Percentiles rank a stretch among this genome's conserved stretches.
These are phyloP conservation scores for Excoecaria cochinchinensis DNA, from an alignment of 345 rosid species.

Conservation along the genomic window DNA sequence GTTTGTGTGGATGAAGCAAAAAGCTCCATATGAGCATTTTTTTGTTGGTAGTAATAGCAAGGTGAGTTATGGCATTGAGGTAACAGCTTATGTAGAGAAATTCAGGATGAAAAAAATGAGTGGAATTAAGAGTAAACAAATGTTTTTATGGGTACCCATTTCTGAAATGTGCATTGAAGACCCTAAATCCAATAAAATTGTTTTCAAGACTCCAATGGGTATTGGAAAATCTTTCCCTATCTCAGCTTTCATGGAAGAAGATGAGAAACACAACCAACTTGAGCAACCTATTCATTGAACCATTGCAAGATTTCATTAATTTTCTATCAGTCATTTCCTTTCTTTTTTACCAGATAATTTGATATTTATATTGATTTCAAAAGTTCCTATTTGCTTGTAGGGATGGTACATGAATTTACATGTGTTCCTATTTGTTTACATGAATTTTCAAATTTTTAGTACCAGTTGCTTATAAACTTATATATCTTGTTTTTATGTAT, in stretches of 20 bases:
- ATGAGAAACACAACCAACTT: slow-evolving; percentile 50
- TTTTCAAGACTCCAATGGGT: slow-evolving; percentile 91
- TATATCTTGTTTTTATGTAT: too few relatives aligned
- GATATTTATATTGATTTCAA: too few relatives aligned
- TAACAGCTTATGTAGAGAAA: slow-evolving; percentile 79
- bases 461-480: too few relatives aligned
- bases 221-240: slow-evolving; percentile 72
- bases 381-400: too few relatives aligned
- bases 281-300: slow-evolving; percentile 30
- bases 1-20: slow-evolving; percentile 89
- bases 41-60: slow-evolving; percentile 54
- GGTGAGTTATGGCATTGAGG: slow-evolving; percentile 69
- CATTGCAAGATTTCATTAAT: too few relatives aligned
- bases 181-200: slow-evolving; percentile 46
- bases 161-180: slow-evolving; percentile 73
- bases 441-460: too few relatives aligned
- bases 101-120: slow-evolving; percentile 86
- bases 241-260: slow-evolving; percentile 70
- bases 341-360: too few relatives aligned
- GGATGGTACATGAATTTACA: too few relatives aligned
- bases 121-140: slow-evolving; percentile 84
- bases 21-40: slow-evolving; percentile 74
- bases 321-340: too few relatives aligned
- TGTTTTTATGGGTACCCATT: slow-evolving; percentile 85
- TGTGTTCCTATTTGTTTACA: too few relatives aligned